Conservation (phyloP, 2,329 filamentous ascomycete species). For the Parastagonospora nodorum region DNA sequence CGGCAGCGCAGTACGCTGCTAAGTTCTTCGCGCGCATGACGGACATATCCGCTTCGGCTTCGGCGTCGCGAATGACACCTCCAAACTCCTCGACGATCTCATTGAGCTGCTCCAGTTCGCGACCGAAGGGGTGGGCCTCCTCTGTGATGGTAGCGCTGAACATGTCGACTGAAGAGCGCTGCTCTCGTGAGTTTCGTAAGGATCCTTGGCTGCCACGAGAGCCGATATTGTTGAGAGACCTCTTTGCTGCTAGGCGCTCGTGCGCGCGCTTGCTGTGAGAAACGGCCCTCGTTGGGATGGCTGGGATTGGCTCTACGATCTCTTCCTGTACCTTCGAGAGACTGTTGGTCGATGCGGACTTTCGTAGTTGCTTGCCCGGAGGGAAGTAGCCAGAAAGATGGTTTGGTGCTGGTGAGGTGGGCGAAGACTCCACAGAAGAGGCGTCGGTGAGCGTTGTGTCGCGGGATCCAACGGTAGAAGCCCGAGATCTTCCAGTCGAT, state of each 20-base stretch:
- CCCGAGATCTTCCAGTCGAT: constrained; percentile 50
- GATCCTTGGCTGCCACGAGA: constrained; percentile 58
- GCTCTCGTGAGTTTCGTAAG: constrained; percentile 59
- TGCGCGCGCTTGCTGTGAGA: constrained; percentile 90
- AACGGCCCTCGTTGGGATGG: constrained; percentile 76
- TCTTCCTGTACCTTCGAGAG: constrained; percentile 35
- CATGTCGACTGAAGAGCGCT: constrained; percentile 55
- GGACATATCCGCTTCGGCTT: constrained; percentile 74
- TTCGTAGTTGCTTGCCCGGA: constrained; percentile 48
- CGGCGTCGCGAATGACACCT: constrained; percentile 60
- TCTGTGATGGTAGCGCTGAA: constrained; percentile 43
- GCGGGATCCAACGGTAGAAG: constrained; percentile 56
- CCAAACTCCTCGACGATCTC: constrained; percentile 91
- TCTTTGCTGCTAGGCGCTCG: constrained; percentile 73
- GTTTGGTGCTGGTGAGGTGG: constrained; percentile 59
- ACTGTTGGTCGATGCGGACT: constrained; percentile 47
- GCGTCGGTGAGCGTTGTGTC: constrained; percentile 70
- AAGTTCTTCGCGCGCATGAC: constrained; percentile 73
- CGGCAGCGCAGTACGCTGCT: constrained; percentile 74
- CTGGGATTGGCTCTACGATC: constrained; percentile 58
- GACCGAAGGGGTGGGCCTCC: constrained; percentile 76
- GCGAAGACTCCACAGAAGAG: constrained; percentile 55
- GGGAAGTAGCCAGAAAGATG: constrained; percentile 64
- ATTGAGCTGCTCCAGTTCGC: constrained; percentile 88
- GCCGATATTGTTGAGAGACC: constrained; percentile 57